Evolutionary conservation across 192 early-diverging fungal species (phyloP).

Genomic region (Backusella tuberculispora): DNA sequence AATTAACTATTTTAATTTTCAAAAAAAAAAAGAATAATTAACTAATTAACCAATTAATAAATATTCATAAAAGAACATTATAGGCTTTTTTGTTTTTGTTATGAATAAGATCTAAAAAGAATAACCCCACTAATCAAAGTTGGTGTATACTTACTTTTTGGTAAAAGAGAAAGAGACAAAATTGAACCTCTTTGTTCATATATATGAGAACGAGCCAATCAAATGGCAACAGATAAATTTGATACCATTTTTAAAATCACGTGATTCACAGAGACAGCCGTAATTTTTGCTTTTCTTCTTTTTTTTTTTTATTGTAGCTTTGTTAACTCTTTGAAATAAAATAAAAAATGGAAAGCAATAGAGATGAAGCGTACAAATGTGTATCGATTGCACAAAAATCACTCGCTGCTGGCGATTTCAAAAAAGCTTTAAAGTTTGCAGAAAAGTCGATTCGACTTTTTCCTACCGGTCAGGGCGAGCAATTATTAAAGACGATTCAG

Average conservation of each 20-base stretch:
- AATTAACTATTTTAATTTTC: not conserved
- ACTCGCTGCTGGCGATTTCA: constrained; percentile 62
- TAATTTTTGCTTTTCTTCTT: not conserved
- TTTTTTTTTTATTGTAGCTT: not conserved
- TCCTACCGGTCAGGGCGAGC: constrained; percentile 68
- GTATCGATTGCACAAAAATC: constrained; percentile 76
- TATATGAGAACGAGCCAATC: not conserved
- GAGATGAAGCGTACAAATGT: constrained; percentile 83
- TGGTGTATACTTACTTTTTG: no score
- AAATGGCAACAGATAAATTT: constrained; percentile 4
- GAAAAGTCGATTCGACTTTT: constrained; percentile 81
- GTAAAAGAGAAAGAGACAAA: not conserved
- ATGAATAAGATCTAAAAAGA: not conserved
- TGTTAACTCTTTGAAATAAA: not conserved
- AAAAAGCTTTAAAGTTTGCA: constrained; percentile 77
- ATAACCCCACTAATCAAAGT: not conserved
- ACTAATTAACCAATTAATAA: not conserved
- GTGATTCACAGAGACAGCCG: not conserved
- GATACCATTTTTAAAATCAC: not conserved
- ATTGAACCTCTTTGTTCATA: not conserved
- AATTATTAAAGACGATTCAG: constrained; percentile 53
- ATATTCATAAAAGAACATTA: no score
- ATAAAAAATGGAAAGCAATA: constrained; percentile 77
- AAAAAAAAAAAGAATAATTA: not conserved
- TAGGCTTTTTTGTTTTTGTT: no score